These are phyloP conservation scores for Grosmannia clavigera DNA, from an alignment of 2,329 filamentous ascomycete genomes.

Conservation along the genomic window DNA sequence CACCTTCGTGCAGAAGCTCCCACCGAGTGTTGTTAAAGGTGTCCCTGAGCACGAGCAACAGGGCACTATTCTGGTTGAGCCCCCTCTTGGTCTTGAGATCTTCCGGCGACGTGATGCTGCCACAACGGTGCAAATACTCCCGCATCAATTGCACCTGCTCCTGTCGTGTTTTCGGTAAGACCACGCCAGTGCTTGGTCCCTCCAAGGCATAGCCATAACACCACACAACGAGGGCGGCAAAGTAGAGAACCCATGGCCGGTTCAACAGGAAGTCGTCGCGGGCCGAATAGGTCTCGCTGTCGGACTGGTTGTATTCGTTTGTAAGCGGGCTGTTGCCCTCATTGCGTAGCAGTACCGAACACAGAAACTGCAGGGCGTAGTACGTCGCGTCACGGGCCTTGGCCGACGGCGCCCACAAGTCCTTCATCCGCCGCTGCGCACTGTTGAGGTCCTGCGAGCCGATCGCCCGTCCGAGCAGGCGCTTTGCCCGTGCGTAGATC, in stretches of 20 bases:
- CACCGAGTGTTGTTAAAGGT: constrained; percentile 75
- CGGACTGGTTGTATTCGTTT: constrained; percentile 15
- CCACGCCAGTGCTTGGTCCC: constrained; percentile 50
- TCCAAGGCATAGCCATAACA: constrained; percentile 87
- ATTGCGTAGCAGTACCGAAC: constrained; percentile 64
- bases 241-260: constrained; percentile 90
- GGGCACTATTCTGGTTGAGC: constrained; percentile 69
- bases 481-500: constrained; percentile 80
- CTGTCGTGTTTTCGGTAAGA: constrained; percentile 42
- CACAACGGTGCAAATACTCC: constrained; percentile 60
- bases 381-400: constrained; percentile 83
- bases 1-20: constrained; percentile 85
- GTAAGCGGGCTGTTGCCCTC: constrained; percentile 25
- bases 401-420: constrained; percentile 78
- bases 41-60: constrained; percentile 70
- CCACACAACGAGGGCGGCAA: constrained; percentile 86
- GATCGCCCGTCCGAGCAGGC: constrained; percentile 75
- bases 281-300: constrained; percentile 51
- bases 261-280: constrained; percentile 84
- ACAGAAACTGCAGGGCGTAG: constrained; percentile 81
- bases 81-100: constrained; percentile 62
- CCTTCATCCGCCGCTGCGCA: constrained; percentile 73
- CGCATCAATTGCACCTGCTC: constrained; percentile 70
- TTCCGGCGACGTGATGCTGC: constrained; percentile 59
- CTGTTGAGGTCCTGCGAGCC: constrained; percentile 68